A percentile compares a stretch with the other conserved stretches of the same genome.
Evolutionary conservation across 805 yeast species (phyloP).

Genomic region (Yamadazyma nakazawae): DNA sequence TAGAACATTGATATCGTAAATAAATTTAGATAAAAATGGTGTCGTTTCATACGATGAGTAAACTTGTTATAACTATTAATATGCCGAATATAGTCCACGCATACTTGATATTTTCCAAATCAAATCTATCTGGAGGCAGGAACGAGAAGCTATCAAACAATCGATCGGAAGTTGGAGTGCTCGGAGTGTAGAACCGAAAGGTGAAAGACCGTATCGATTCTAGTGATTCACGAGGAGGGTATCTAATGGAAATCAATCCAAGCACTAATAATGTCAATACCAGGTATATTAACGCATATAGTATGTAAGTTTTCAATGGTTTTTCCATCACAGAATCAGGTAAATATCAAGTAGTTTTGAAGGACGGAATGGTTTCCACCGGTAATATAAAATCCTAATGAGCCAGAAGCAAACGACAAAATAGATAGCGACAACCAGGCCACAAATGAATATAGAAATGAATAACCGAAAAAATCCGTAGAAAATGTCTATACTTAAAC

Average conservation of each 20-base stretch:
- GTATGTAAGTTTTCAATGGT: not conserved
- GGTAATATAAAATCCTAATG: not conserved
- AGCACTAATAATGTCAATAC: not conserved
- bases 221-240: constrained; percentile 1
- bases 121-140: constrained; percentile 29
- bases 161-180: constrained; percentile 1
- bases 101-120: constrained; percentile 20
- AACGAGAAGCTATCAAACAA: constrained; percentile 21
- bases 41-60: constrained; percentile 1
- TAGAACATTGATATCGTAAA: too few species aligned
- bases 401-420: constrained; percentile 8
- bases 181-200: not conserved
- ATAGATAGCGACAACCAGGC: constrained; percentile 1
- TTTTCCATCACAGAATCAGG: not conserved
- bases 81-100: constrained; percentile 16
- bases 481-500: constrained; percentile 10
- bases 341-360: constrained; percentile 1
- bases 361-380: constrained; percentile 10
- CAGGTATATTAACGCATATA: not conserved
- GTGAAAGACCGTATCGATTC: not conserved
- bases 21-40: too few species aligned
- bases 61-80: constrained; percentile 3
- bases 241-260: constrained; percentile 1
- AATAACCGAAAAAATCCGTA: constrained; percentile 14
- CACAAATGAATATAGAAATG: constrained; percentile 8